Percentiles rank a stretch among this genome's conserved stretches.
Conservation (phyloP, 108 stramenopile genomes). For the Pseudonitzschia multistriata region DNA sequence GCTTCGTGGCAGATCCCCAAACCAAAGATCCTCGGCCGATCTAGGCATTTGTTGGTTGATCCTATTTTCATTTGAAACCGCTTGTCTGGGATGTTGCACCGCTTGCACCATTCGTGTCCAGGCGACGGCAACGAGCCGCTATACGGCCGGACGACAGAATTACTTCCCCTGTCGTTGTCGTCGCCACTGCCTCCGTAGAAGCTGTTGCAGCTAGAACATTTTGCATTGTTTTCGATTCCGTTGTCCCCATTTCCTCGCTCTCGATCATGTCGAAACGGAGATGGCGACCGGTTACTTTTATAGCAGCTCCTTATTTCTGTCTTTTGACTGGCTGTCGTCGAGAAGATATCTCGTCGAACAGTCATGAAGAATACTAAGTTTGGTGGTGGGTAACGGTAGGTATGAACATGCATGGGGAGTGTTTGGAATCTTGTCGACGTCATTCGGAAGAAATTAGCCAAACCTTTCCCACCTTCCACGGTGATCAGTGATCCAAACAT, state of each 20-base stretch:
- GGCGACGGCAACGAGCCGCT: conserved; percentile 22
- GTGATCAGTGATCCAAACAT: too few relatives aligned
- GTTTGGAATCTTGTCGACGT: background rate
- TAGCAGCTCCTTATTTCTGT: background rate
- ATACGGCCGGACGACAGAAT: conserved; percentile 20
- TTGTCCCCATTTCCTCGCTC: background rate
- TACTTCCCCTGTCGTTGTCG: background rate
- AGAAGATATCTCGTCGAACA: background rate
- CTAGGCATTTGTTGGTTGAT: conserved; percentile 16
- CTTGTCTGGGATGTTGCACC: conserved; percentile 30
- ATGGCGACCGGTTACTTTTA: background rate
- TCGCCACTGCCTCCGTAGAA: background rate
- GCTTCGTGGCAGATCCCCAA: conserved; percentile 25
- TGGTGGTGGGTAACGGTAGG: background rate
- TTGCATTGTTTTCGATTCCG: too few relatives aligned
- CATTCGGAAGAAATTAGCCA: background rate
- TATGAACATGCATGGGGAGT: background rate
- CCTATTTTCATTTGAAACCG: conserved; percentile 25
- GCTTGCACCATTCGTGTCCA: conserved; percentile 36
- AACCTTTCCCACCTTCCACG: background rate
- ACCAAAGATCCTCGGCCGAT: conserved; percentile 20
- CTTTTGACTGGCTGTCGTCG: background rate
- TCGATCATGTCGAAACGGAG: background rate
- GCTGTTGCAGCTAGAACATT: background rate
- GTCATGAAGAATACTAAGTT: background rate